These are phyloP conservation scores for Nannizzia gypsea DNA, from an alignment of 2,329 filamentous ascomycete genomes.

Conservation along the genomic window DNA sequence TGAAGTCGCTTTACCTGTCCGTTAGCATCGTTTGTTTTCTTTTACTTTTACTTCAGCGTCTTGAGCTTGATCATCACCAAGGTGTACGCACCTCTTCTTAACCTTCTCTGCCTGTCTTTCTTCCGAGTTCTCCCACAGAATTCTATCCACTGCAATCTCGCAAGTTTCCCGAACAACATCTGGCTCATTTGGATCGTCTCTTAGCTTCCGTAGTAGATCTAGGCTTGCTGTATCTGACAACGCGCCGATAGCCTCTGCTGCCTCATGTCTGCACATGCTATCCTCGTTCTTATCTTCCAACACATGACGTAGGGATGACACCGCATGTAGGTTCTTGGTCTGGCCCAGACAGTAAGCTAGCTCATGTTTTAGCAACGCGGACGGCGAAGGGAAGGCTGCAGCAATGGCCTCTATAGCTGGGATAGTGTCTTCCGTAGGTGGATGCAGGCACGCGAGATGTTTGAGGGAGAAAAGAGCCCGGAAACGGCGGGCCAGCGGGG, in stretches of 20 bases:
- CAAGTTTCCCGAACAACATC: slow-evolving; percentile 87
- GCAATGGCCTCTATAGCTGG: slow-evolving; percentile 71
- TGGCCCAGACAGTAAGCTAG: slow-evolving; percentile 95
- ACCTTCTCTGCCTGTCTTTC: slow-evolving; percentile 62
- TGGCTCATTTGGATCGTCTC: slow-evolving; percentile 64
- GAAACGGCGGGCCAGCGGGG: slow-evolving; percentile 78
- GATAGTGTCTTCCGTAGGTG: slow-evolving; percentile 45
- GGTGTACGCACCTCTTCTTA: slow-evolving; percentile 56
- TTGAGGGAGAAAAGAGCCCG: slow-evolving; percentile 96
- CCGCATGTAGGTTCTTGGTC: slow-evolving; percentile 63
- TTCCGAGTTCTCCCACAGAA: slow-evolving; percentile 80
- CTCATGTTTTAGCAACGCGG: slow-evolving; percentile 88
- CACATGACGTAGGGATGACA: slow-evolving; percentile 59
- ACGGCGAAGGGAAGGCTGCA: slow-evolving; percentile 70
- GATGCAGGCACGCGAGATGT: slow-evolving; percentile 63
- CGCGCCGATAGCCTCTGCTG: slow-evolving; percentile 85
- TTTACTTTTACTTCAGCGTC: not conserved
- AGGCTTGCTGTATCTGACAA: slow-evolving; percentile 65
- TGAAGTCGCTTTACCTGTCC: slow-evolving; percentile 62
- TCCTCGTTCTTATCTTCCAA: slow-evolving; percentile 73
- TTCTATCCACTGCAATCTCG: slow-evolving; percentile 88
- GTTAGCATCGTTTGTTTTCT: slow-evolving; percentile 17
- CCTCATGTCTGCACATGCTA: slow-evolving; percentile 91
- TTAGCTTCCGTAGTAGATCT: slow-evolving; percentile 57
- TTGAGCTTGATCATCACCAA: not conserved